Evolutionary conservation across 2,329 filamentous ascomycete species (phyloP).

Genomic region (Decorospora gaudefroyi): DNA sequence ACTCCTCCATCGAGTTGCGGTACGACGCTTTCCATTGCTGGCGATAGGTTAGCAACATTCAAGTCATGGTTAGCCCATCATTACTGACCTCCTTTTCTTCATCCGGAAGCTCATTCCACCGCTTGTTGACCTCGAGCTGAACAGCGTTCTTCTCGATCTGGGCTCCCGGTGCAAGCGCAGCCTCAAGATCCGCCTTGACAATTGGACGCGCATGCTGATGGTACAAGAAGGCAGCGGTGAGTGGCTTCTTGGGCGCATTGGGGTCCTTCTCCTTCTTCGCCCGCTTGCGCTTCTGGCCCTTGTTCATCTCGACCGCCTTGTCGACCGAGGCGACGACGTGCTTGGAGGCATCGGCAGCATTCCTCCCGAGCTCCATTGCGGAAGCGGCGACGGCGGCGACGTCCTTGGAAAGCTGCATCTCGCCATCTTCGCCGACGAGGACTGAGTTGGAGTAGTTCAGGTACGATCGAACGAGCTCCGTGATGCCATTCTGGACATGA

Average conservation of each 20-base stretch:
- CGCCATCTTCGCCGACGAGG: slow-evolving; percentile 54
- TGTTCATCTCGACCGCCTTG: slow-evolving; percentile 21
- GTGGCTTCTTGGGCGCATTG: slow-evolving; percentile 89
- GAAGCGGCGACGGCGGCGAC: slow-evolving; percentile 40
- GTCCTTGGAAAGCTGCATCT: slow-evolving; percentile 48
- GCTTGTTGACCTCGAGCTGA: slow-evolving; percentile 80
- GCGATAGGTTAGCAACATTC: neutral
- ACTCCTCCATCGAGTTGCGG: slow-evolving; percentile 56
- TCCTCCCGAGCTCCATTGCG: slow-evolving; percentile 35
- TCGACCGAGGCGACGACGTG: slow-evolving; percentile 24
- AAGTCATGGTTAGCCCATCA: neutral
- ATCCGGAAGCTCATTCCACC: slow-evolving; percentile 79
- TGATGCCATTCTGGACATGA: slow-evolving; percentile 61
- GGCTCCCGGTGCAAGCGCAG: slow-evolving; percentile 61
- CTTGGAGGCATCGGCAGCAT: slow-evolving; percentile 27
- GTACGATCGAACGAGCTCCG: slow-evolving; percentile 80
- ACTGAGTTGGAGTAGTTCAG: slow-evolving; percentile 86
- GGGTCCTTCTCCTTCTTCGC: slow-evolving; percentile 79
- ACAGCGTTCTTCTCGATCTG: slow-evolving; percentile 82
- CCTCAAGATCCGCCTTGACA: slow-evolving; percentile 69
- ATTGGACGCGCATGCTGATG: slow-evolving; percentile 84
- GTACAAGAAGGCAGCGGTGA: slow-evolving; percentile 95
- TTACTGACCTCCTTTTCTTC: slow-evolving; percentile 68
- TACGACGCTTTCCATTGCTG: slow-evolving; percentile 57
- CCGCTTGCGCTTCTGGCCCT: slow-evolving; percentile 72